Conservation (phyloP, 495 filamentous ascomycete species). For the Podospora bellae-mahoneyi region DNA sequence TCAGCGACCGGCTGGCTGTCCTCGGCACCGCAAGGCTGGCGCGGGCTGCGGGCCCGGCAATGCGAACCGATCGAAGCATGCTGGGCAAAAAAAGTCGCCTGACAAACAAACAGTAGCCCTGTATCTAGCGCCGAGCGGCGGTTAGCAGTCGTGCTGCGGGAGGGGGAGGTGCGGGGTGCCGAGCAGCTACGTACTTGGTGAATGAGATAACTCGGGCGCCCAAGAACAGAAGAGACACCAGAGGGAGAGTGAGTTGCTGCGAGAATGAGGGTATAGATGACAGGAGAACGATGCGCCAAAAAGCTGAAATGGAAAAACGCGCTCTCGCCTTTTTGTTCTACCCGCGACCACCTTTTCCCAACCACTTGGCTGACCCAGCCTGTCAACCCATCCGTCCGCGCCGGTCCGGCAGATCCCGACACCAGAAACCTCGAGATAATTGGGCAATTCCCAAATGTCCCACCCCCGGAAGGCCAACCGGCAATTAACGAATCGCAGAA, state of each 20-base stretch:
- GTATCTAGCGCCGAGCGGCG: slow-evolving; percentile 7
- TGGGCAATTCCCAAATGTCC: neutral
- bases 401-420: slow-evolving; percentile 24
- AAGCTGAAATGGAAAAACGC: slow-evolving; percentile 2
- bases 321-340: neutral
- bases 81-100: slow-evolving; percentile 20
- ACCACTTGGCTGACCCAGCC: slow-evolving; percentile 10
- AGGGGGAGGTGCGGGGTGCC: neutral
- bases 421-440: neutral
- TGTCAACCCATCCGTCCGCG: slow-evolving; percentile 9
- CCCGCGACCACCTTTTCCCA: slow-evolving; percentile 9
- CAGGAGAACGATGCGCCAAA: slow-evolving; percentile 4
- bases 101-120: slow-evolving; percentile 11
- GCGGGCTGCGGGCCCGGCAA: slow-evolving; percentile 38
- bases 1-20: slow-evolving; percentile 35
- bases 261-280: slow-evolving; percentile 3
- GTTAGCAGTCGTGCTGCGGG: neutral
- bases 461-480: neutral
- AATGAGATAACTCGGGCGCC: neutral
- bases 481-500: slow-evolving; percentile 1
- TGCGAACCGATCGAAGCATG: slow-evolving; percentile 48
- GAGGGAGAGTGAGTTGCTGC: neutral
- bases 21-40: slow-evolving; percentile 41
- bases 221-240: neutral
- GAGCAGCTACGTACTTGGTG: neutral